Evolutionary conservation across 2,329 filamentous ascomycete species (phyloP), one percentile per base, ranked within the genome.

Genomic region (Aspergillus clavatus): DNA sequence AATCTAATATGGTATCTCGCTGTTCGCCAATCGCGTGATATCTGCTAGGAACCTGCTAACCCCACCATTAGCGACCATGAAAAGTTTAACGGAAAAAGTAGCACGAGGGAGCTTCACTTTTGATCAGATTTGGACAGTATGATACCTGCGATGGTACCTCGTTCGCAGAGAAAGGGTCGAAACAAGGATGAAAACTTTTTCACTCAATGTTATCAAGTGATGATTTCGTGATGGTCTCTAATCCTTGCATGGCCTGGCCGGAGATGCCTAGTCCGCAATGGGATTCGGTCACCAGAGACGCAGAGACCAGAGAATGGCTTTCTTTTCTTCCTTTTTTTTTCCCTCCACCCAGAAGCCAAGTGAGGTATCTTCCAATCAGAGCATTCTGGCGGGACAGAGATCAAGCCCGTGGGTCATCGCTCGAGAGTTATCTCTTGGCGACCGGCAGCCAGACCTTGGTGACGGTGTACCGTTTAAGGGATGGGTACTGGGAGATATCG

Each of bases 181-280:
- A 8, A 29, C 14, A 16, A 46, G 22, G 28, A 41, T 37, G 23
- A 24, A 24, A 8, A 24, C 23, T 8, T 8, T n/a, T 24, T 24
- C 23, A 24, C 23, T 24, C 23, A 24, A 24, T 24, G 23, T 24
- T 8, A 5, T 24, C 23, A 24, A 24, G 23, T 24, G n/a, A n/a
- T n/a, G n/a, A n/a, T n/a, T n/a, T n/a, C n/a, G n/a, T n/a, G n/a
- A n/a, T n/a, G n/a, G n/a, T n/a, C n/a, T n/a, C n/a, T n/a, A n/a
- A n/a, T n/a, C n/a, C n/a, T 8, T 24, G 23, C 23, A 24, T 24
- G 23, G 23, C 23, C n/a, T n/a, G n/a, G n/a, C 7, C 53, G 53
- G 53, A 55, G 51, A 50, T 50, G 46, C 44, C 42, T 55, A 43
- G 40, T 55, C 51, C 53, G 53, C 47, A n/a, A 48, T 8, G 16